Base-by-base conservation (phyloP, 495 filamentous ascomycete genomes). In the Tuber borchii region DNA sequence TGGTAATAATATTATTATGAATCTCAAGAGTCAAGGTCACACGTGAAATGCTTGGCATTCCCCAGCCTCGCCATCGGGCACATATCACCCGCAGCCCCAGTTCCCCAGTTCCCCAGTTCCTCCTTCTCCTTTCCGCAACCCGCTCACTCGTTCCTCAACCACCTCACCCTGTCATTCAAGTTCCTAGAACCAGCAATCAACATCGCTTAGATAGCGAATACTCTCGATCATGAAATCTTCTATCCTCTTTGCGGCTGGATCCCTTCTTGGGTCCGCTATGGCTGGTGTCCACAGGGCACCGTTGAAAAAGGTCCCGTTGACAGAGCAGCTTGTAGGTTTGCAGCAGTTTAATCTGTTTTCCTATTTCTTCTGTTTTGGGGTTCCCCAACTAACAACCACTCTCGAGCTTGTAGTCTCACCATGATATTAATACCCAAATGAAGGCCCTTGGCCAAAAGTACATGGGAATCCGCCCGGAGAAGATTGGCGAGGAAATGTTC, bases 231-330 rank as follows among this genome's bases (percentile, higher is more conserved):
- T 98, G 95, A 98, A 96, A 89, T 88, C 89, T 81, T 85, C 90
- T 85, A 86, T 91, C 78, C 84, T 90, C 77, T 82, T 91, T 78
- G 88, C 93, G 82, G 90, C 93, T 86, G 89, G 90, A 80, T 91
- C 91, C 89, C 89, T 97, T 90, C 87, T 96, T 83, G 90, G 92
- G 86, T 90, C 91, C 85, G 90, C 91, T 80, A 88, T 91, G 83
- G 94, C 92, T 76, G 93, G 90, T 82, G 87, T 95, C 65, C 93
- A 97, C 88, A 95, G 92, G 88, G 89, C 97, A 87, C 96, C 96
- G 88, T 90, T 99, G 81, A 91, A 97, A 88, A 99, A 99, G 90
- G 86, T 98, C 73, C 93, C 96, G 76, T 87, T 98, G 56, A 87
- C 91, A 37, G 93, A 98, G 84, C 95, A 97, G 86, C 89, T 99